Base-by-base conservation (phyloP, 2,329 filamentous ascomycete species). In the Thelonectria rubi region DNA sequence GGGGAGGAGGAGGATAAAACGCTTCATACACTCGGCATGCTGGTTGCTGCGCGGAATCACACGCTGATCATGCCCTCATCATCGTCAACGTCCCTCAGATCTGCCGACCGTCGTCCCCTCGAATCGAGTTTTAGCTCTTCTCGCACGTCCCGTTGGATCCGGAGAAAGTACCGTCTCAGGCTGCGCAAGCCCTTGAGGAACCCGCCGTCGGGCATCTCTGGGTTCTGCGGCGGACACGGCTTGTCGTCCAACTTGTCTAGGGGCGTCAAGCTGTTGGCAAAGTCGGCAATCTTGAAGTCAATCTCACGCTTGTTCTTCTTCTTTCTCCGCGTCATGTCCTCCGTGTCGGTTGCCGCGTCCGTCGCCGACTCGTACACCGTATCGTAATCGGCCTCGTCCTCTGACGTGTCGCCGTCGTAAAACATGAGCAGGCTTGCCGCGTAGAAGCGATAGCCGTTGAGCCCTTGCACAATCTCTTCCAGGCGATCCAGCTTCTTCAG, bases 231-330 rank as follows among this genome's bases (percentile, higher is more conserved):
- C 14, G 95, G 95, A 69, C 94, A 97, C 5, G 84, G 80, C 70
- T 84, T 84, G 64, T 84, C 82, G 53, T 80, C 78, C 61, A 87
- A 82, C 11, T 88, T 78, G 71, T 97, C 93, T 67, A 95, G 91
- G 4, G 92, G 91, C 1, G 94, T 98, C 37, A 98, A 89, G 73
- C 94, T 97, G 75, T 99, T 99, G 65, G 95, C 95, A 80, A 99
- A 99, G 77, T 99, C 95, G 59, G 97, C 94, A 76, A 99, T 96
- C 78, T 97, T 97, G 79, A 99, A 89, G 76, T 97, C 92, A 73
- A 97, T 94, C 67, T 89, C 84, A 48, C 82, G 80, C 62, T 81
- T 81, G 63, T 81, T 86, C 72, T 74, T 84, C 72, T 77, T 80
- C 69, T 65, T 80, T 74, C 65, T 80, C 72, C 75, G 84, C 52